Base-by-base conservation (phyloP, 371 early-diverging fungal genomes). In the Mortierella sp. region DNA sequence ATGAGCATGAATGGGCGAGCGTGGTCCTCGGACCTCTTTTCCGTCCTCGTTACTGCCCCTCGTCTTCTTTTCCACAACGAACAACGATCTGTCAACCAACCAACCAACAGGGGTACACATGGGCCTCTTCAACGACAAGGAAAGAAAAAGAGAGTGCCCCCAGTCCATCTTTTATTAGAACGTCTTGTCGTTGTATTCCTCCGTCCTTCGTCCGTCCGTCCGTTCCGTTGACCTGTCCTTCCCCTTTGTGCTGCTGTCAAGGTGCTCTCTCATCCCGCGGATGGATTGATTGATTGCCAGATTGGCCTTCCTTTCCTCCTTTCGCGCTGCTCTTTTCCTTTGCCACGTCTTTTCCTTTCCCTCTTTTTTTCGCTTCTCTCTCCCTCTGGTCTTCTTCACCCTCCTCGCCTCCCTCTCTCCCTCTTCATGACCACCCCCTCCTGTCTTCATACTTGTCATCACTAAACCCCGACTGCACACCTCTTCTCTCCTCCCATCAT, bases 401-500 rank as follows among this genome's bases (percentile, higher is more conserved):
- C 24, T 37, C 55, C 37, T 43, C n/a, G 43, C 57, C 28, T 26
- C 24, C 5, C 21, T 40, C 43, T 40, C 43, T 40, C 64, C 1
- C 13, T 31, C 64, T 50, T 71, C 67, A 75, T 75, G 51, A 43
- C 40, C 73, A 73, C 37, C 43, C 51, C 76, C 24, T 24, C 48
- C 24, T 61, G 13, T 50, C 16, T 2, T 31, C 59, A 6, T 31
- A 59, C n/a, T 48, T 61, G n/a, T 61, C 67, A 61, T 19, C 69
- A 24, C 64, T 77, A 48, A 16, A 37, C 9, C 9, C 19, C 21
- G 19, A 21, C 64, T 64, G 34, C 44, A 40, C 44, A 46, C 44
- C 54, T 43, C 43, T 34, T 51, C 21, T 46, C 64, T 57, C 14
- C 48, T 28, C 59, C 3, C 57, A 21, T 34, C 59, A 14, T 31